Evolutionary conservation across 768 basidiomycete genomes (phyloP).

Genomic region (Suillus tomentosus): DNA sequence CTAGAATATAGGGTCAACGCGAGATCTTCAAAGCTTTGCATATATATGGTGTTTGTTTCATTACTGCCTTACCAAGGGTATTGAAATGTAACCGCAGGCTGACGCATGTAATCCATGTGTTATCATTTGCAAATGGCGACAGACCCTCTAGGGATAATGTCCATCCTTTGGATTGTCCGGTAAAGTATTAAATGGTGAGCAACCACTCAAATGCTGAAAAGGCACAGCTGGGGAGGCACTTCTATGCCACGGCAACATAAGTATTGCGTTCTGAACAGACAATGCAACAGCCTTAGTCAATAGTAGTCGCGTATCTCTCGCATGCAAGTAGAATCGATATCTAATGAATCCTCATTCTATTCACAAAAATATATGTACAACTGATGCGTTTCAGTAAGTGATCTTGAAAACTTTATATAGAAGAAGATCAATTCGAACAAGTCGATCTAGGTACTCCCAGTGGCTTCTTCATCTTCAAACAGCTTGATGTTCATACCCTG

Average conservation of each 20-base stretch:
- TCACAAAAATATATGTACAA: not conserved
- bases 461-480: conserved; percentile 7
- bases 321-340: too few relatives aligned
- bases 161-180: not conserved
- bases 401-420: not conserved
- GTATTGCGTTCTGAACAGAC: too few relatives aligned
- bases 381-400: not conserved
- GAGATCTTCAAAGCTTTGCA: too few relatives aligned
- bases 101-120: too few relatives aligned
- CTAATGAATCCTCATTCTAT: not conserved
- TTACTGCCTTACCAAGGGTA: too few relatives aligned
- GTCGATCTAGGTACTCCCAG: not conserved
- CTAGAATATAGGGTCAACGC: too few relatives aligned
- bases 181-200: not conserved
- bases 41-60: too few relatives aligned
- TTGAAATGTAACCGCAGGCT: too few relatives aligned
- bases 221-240: not conserved
- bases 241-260: not conserved
- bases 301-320: too few relatives aligned
- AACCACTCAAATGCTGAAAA: not conserved
- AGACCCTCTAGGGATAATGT: not conserved
- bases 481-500: not conserved
- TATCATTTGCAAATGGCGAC: not conserved
- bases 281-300: too few relatives aligned
- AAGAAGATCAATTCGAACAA: not conserved